A percentile compares a stretch with the other conserved stretches of the same genome.
Evolutionary conservation across 2,329 filamentous ascomycete genomes (phyloP).

Genomic region (Ophiosphaerella herpotricha): DNA sequence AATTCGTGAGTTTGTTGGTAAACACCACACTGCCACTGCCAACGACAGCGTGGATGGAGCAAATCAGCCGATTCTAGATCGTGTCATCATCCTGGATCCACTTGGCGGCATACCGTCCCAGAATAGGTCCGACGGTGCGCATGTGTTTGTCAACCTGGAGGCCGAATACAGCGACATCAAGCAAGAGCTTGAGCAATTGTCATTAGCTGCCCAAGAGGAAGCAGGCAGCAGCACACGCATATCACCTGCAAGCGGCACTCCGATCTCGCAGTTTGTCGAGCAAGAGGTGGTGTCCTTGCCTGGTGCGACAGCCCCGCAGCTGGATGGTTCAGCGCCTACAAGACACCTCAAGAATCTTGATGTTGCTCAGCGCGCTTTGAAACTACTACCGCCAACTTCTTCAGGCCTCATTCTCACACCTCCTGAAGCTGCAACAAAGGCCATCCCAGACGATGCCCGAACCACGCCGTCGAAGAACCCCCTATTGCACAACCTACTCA

Average conservation of each 20-base stretch:
- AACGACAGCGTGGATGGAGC: background rate
- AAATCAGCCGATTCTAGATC: conserved; percentile 64
- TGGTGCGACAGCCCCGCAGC: conserved; percentile 21
- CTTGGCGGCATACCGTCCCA: conserved; percentile 79
- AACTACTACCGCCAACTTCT: conserved; percentile 78
- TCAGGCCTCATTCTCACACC: conserved; percentile 91
- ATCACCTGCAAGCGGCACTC: conserved; percentile 45
- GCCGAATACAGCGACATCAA: conserved; percentile 80
- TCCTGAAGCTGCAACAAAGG: conserved; percentile 70
- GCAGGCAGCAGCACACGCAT: conserved; percentile 9
- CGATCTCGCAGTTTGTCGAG: conserved; percentile 51
- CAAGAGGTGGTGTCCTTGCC: conserved; percentile 23
- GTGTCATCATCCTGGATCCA: conserved; percentile 86
- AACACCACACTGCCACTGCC: background rate
- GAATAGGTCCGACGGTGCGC: conserved; percentile 64
- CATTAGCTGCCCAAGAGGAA: conserved; percentile 13
- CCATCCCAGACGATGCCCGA: conserved; percentile 51
- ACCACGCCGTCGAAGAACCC: conserved; percentile 74
- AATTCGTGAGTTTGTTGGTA: conserved; percentile 73
- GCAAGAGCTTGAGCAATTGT: conserved; percentile 58
- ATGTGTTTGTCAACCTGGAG: conserved; percentile 90
- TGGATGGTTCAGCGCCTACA: conserved; percentile 21
- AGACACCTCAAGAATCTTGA: conserved; percentile 72
- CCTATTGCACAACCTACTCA: conserved; percentile 92
- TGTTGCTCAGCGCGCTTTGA: conserved; percentile 70